Evolutionary conservation across 106 monocot genomes (phyloP).

Genomic region (Dendrobium nobile): DNA sequence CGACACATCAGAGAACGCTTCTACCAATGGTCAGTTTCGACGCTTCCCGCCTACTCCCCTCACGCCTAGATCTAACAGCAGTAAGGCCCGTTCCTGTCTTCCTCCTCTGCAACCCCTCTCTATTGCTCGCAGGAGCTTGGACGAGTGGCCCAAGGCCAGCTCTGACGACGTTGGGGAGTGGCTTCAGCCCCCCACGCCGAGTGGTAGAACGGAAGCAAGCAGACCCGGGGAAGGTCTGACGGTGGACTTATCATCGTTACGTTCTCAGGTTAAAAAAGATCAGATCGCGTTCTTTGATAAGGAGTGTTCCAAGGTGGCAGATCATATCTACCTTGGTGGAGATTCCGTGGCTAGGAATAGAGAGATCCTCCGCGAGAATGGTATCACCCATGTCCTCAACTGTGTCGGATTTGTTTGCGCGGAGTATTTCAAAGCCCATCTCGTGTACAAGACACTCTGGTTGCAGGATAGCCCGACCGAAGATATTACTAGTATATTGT

Average conservation of each 20-base stretch:
- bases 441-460: slow-evolving; percentile 95
- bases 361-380: slow-evolving; percentile 73
- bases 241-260: slow-evolving; percentile 39
- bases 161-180: slow-evolving; percentile 88
- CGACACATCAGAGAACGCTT: slow-evolving; percentile 8
- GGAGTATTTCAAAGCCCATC: slow-evolving; percentile 87
- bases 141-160: slow-evolving; percentile 82
- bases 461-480: slow-evolving; percentile 83
- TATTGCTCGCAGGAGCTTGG: slow-evolving; percentile 66
- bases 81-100: slow-evolving; percentile 59
- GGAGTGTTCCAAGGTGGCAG: slow-evolving; percentile 96
- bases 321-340: slow-evolving; percentile 91
- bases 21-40: slow-evolving; percentile 13
- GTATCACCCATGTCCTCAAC: slow-evolving; percentile 90
- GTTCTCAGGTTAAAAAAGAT: slow-evolving; percentile 31
- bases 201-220: slow-evolving; percentile 12
- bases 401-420: slow-evolving; percentile 91
- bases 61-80: slow-evolving; percentile 55
- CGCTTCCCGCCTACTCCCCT: slow-evolving; percentile 52
- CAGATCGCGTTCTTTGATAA: slow-evolving; percentile 86
- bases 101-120: slow-evolving; percentile 86
- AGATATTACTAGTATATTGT: slow-evolving; percentile 90
- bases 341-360: slow-evolving; percentile 75
- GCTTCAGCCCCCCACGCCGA: slow-evolving; percentile 60
- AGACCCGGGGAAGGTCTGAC: slow-evolving; percentile 32